These are phyloP conservation scores for Peronosclerospora sorghi DNA, from an alignment of 352 stramenopile genomes.

Conservation along the genomic window DNA sequence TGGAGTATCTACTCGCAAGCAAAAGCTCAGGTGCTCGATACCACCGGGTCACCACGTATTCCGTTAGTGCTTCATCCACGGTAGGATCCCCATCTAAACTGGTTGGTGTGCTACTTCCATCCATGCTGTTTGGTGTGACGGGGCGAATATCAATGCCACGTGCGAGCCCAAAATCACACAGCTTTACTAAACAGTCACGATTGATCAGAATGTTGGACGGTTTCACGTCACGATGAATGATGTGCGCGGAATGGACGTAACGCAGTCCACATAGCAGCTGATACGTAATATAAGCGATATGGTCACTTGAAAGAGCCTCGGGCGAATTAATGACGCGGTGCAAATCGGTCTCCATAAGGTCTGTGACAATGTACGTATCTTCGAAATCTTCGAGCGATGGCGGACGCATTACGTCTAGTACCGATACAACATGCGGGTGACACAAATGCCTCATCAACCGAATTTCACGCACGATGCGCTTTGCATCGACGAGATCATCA, in stretches of 20 bases:
- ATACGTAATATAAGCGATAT: slow-evolving; percentile 80
- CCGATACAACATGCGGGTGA: slow-evolving; percentile 61
- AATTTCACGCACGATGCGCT: slow-evolving; percentile 79
- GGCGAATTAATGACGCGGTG: slow-evolving; percentile 74
- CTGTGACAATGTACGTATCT: slow-evolving; percentile 78
- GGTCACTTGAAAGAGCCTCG: slow-evolving; percentile 53
- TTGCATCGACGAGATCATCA: slow-evolving; percentile 73
- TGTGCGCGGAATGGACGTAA: slow-evolving; percentile 82
- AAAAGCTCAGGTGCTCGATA: slow-evolving; percentile 90
- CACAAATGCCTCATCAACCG: slow-evolving; percentile 68
- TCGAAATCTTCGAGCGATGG: slow-evolving; percentile 63
- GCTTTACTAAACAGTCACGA: slow-evolving; percentile 80
- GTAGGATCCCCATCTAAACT: slow-evolving; percentile 26
- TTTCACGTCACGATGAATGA: slow-evolving; percentile 91
- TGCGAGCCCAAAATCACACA: slow-evolving; percentile 86
- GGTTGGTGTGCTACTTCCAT: slow-evolving; percentile 17
- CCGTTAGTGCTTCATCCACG: slow-evolving; percentile 55
- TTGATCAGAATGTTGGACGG: slow-evolving; percentile 95
- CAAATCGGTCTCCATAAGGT: slow-evolving; percentile 76
- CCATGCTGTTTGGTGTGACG: slow-evolving; percentile 13
- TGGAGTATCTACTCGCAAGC: slow-evolving; percentile 91
- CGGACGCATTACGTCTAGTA: slow-evolving; percentile 67
- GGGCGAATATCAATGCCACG: slow-evolving; percentile 46
- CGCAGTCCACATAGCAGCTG: slow-evolving; percentile 67
- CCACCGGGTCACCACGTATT: slow-evolving; percentile 92